Conservation (phyloP, 768 basidiomycete species). For the Russula olivacea region DNA sequence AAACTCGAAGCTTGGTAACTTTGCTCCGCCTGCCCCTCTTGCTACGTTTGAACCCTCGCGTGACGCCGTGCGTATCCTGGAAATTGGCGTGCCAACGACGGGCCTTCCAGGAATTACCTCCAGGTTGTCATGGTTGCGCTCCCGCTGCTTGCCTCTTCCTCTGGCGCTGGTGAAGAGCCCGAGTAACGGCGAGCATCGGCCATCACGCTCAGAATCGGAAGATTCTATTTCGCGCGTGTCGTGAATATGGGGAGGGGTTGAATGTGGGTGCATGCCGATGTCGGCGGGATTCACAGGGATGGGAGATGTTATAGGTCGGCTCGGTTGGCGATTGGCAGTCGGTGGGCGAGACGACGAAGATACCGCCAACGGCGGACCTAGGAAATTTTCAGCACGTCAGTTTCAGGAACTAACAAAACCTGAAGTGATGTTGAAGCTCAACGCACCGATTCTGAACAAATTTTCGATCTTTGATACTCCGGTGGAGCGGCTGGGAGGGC, state of each 20-base stretch:
- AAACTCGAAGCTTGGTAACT: constrained; percentile 18
- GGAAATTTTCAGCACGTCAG: not conserved
- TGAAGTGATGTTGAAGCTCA: no score
- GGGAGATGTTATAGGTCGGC: constrained; percentile 1
- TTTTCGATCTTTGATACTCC: constrained; percentile 15
- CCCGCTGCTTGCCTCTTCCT: constrained; percentile 19
- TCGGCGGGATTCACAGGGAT: not conserved
- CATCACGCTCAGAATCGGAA: constrained; percentile 27
- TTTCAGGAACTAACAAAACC: not conserved
- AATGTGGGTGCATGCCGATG: constrained; percentile 16
- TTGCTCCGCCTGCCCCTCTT: not conserved
- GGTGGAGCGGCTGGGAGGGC: constrained; percentile 1
- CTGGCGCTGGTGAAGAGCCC: constrained; percentile 28
- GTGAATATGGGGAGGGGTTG: constrained; percentile 24
- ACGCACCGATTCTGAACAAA: constrained; percentile 20
- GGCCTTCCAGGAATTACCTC: constrained; percentile 1
- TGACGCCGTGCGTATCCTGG: constrained; percentile 22
- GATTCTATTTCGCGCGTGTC: constrained; percentile 14
- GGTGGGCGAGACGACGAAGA: constrained; percentile 11
- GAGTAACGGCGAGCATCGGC: constrained; percentile 34
- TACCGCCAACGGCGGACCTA: not conserved
- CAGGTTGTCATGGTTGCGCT: not conserved
- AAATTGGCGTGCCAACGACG: constrained; percentile 21
- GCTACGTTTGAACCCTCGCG: constrained; percentile 14
- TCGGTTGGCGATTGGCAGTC: constrained; percentile 9